Evolutionary conservation across 495 filamentous ascomycete species (phyloP), one percentile per base, ranked within the genome.

Genomic region (Penicillium bialowiezense): DNA sequence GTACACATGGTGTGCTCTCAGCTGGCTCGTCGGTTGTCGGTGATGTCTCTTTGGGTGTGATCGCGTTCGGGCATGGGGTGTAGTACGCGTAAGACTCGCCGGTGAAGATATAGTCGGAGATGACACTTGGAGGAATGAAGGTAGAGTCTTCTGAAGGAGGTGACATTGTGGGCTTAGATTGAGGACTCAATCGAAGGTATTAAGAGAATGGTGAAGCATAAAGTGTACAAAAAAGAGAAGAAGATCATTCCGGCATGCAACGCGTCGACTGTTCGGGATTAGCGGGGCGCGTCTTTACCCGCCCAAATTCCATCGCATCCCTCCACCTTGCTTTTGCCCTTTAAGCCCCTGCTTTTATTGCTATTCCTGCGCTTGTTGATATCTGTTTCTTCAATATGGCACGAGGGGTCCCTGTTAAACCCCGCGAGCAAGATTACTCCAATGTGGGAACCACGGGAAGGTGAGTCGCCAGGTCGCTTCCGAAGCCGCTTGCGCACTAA

Each of bases 31-130:
- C 15, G 20, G 53, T 18, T 20, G 52, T 36, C 9, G 64, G 50
- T 26, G 57, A 54, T 26, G 62, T 52, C 17, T 60, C 19, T 44
- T 78, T 72, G 3, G 75, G 66, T 20, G 70, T 59, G 41, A 78
- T 71, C 42, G 66, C 59, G n/a, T 68, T 53, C 0, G 78, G 89
- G 3, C 90, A 76, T 3, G 84, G 73, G 3, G 90, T 92, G 70
- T 85, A 90, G 68, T 96, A 80, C n/a, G 87, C 81, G 68, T 96
- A 95, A 48, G 91, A 88, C 8, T 76, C 74, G 59, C 91, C 91
- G 34, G 78, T 59, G 50, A 91, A 74, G 55, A 96, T 76, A 35
- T 69, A 60, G 28, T 67, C 33, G 35, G 59, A 65, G 70, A 85
- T 59, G 60, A 98, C 82, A 33, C 88, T 95, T 12, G 93, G 91